Conservation (phyloP, 1,139 yeast species). For the Debaryomyces fabryi region DNA sequence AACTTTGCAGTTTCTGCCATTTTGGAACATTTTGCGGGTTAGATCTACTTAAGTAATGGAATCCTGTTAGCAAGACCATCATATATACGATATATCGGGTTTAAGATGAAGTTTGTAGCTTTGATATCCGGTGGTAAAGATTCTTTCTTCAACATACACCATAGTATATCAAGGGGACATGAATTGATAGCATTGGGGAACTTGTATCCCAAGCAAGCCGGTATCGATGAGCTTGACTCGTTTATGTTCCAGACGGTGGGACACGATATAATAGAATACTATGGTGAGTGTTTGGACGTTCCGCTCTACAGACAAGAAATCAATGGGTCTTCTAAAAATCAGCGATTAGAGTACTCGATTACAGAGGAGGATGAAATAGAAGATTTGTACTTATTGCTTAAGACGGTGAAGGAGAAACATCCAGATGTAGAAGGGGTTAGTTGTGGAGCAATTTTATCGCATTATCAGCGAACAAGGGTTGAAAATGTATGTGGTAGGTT, state of each 20-base stretch:
- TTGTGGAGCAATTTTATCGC: slow-evolving; percentile 93
- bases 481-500: slow-evolving; percentile 84
- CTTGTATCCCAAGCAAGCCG: slow-evolving; percentile 60
- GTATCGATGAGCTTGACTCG: slow-evolving; percentile 75
- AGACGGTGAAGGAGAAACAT: slow-evolving; percentile 48
- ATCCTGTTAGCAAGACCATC: background rate
- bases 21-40: background rate
- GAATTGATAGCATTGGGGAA: slow-evolving; percentile 84
- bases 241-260: slow-evolving; percentile 99
- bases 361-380: slow-evolving; percentile 84
- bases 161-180: slow-evolving; percentile 82
- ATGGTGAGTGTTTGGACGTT: slow-evolving; percentile 70
- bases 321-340: slow-evolving; percentile 63
- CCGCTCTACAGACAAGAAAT: slow-evolving; percentile 81
- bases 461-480: slow-evolving; percentile 90
- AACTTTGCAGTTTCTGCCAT: background rate
- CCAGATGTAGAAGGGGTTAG: slow-evolving; percentile 86
- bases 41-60: background rate
- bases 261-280: slow-evolving; percentile 69
- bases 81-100: background rate
- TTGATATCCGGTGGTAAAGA: slow-evolving; percentile 95
- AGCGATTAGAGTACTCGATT: slow-evolving; percentile 63
- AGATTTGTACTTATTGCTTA: slow-evolving; percentile 62
- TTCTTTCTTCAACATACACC: slow-evolving; percentile 85
- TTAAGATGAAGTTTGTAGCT: slow-evolving; percentile 83